Evolutionary conservation across 441 rosid species (phyloP).

Genomic region (Hura crepitans): DNA sequence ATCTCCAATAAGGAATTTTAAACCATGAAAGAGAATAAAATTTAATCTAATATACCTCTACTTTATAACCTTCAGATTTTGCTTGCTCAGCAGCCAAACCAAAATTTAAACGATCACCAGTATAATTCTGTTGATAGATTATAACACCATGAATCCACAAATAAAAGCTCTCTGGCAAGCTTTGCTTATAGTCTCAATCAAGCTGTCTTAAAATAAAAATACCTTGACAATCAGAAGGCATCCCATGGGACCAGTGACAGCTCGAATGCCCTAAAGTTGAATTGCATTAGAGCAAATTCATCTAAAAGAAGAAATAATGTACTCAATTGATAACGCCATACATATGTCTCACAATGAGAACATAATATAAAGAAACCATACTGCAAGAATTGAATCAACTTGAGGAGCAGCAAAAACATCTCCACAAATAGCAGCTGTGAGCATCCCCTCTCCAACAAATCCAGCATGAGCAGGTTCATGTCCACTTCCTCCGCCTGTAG

Average conservation of each 20-base stretch:
- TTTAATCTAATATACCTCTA: constrained; percentile 55
- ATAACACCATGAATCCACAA: constrained; percentile 24
- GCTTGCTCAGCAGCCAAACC: constrained; percentile 99
- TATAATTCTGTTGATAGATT: constrained; percentile 67
- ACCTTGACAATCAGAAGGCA: constrained; percentile 92
- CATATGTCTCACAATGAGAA: constrained; percentile 5
- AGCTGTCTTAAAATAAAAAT: constrained; percentile 25
- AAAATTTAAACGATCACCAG: constrained; percentile 93
- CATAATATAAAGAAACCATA: constrained; percentile 34
- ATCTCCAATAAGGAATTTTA: constrained; percentile 15
- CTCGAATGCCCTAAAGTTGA: constrained; percentile 78
- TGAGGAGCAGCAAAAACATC: constrained; percentile 93
- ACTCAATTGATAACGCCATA: neutral
- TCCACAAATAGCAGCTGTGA: constrained; percentile 92
- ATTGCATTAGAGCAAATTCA: constrained; percentile 18
- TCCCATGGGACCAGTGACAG: constrained; percentile 95
- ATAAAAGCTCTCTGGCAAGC: constrained; percentile 5
- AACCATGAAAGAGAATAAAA: constrained; percentile 4
- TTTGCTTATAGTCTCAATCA: neutral
- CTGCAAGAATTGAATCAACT: constrained; percentile 91
- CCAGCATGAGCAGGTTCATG: constrained; percentile 99
- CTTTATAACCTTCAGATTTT: constrained; percentile 89
- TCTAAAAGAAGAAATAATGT: constrained; percentile 10
- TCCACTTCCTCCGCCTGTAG: constrained; percentile 94
- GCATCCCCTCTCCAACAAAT: constrained; percentile 98